Evolutionary conservation across 257 asterid genomes (phyloP), one percentile per base, ranked within the genome.

Genomic region (Solanum chaucha): DNA sequence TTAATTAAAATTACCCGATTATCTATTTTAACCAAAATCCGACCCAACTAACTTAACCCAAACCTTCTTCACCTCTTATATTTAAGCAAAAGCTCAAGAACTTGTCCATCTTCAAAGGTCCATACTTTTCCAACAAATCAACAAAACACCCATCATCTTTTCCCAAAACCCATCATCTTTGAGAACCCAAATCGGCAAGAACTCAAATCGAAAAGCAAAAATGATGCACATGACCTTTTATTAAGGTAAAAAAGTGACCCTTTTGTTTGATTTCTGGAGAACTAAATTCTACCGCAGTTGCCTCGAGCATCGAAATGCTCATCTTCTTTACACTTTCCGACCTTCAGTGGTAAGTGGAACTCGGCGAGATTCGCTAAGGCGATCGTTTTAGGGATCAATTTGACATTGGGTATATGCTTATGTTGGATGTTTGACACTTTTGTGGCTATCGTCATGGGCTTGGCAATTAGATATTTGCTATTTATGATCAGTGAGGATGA

Each of bases 191-290:
- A 46, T 13, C 15, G 6, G 55, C 55, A 44, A 44, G 17, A 44
- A 12, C 83, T 19, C 61, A 30, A 22, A 87, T 17, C 2, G 12
- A 11, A n/a, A 24, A n/a, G 64, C 15, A 67, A 44, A 87, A 95
- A 96, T 97, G 99, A 97, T 97, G 99, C 98, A 97, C 91, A 97
- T 97, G 99, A 97, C 98, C 4, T 95, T 97, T 68, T 97, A 97
- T 89, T 97, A 99, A 98, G 98, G 99, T 24, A 90, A 67, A 77
- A 89, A 82, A 0, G 97, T 92, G 1, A 95, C 99, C n/a, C 90
- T 97, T 71, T 93, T 97, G 86, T 94, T 95, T 90, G 96, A 97
- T 93, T 96, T 92, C 8, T 97, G 99, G 99, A 87, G 73, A 78
- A 97, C 99, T 40, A 1, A 40, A 41, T 8, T 13, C 90, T 4